These are phyloP conservation scores for Kodamaea fukazawae DNA, from an alignment of 805 yeast species.

Conservation along the genomic window DNA sequence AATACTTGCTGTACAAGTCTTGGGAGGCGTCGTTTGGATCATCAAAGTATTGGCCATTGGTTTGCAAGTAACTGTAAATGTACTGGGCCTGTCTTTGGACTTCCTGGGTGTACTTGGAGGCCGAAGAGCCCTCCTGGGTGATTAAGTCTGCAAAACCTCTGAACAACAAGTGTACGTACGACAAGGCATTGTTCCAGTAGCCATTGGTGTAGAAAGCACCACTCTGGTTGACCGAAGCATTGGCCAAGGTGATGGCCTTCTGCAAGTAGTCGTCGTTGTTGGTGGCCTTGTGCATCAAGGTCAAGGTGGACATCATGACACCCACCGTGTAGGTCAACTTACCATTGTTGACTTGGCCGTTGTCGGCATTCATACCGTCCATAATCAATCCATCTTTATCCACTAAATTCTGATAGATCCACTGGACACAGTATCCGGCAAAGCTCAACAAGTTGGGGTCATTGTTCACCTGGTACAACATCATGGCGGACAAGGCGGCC, in stretches of 20 bases:
- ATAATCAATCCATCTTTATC: constrained; percentile 14
- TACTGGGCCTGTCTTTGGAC: constrained; percentile 14
- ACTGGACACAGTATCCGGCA: constrained; percentile 11
- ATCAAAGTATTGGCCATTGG: constrained; percentile 13
- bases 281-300: constrained; percentile 11
- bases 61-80: constrained; percentile 15
- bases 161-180: constrained; percentile 17
- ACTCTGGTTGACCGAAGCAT: constrained; percentile 10
- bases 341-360: constrained; percentile 11
- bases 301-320: constrained; percentile 11
- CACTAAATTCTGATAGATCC: constrained; percentile 11
- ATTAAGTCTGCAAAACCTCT: constrained; percentile 18
- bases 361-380: constrained; percentile 11
- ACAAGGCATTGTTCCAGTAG: constrained; percentile 16
- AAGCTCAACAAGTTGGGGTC: constrained; percentile 9
- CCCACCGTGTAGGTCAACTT: constrained; percentile 17
- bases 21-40: constrained; percentile 6
- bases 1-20: constrained; percentile 10
- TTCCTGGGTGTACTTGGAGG: constrained; percentile 4
- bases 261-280: constrained; percentile 6
- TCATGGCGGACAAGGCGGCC: constrained; percentile 15
- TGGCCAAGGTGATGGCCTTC: constrained; percentile 11
- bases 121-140: constrained; percentile 12
- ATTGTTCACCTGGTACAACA: constrained; percentile 8
- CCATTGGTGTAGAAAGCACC: constrained; percentile 16